These are phyloP conservation scores for Puccinia sorghi DNA, from an alignment of 1,284 basidiomycete species.

Conservation along the genomic window DNA sequence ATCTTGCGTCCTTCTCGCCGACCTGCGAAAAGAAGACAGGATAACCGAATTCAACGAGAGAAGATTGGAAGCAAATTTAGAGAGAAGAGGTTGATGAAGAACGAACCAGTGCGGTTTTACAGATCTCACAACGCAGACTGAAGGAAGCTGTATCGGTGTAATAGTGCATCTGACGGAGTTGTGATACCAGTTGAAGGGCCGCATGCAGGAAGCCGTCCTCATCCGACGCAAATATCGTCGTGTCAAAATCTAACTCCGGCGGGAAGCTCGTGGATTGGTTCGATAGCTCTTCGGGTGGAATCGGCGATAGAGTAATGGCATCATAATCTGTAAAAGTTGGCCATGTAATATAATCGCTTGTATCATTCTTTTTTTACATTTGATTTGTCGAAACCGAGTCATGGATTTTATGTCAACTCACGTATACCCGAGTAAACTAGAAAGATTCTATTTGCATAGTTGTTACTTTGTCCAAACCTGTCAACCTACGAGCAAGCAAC, in stretches of 20 bases:
- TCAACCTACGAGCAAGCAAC: slow-evolving; percentile 16
- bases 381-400: not conserved
- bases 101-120: slow-evolving; percentile 53
- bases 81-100: not conserved
- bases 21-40: slow-evolving; percentile 54
- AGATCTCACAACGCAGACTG: slow-evolving; percentile 71
- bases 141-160: slow-evolving; percentile 90
- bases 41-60: not conserved
- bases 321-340: slow-evolving; percentile 68
- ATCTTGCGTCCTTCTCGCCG: slow-evolving; percentile 86
- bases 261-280: slow-evolving; percentile 59
- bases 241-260: slow-evolving; percentile 72
- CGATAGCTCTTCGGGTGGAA: slow-evolving; percentile 63
- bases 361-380: not conserved
- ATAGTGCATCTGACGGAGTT: slow-evolving; percentile 72
- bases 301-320: slow-evolving; percentile 76
- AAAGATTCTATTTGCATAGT: slow-evolving; percentile 63
- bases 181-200: slow-evolving; percentile 70
- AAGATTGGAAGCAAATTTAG: not conserved
- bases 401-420: slow-evolving; percentile 52
- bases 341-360: not conserved
- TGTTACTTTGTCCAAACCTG: slow-evolving; percentile 31
- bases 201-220: slow-evolving; percentile 64
- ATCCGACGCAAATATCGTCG: slow-evolving; percentile 72
- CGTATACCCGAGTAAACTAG: slow-evolving; percentile 87